Conservation (phyloP, 495 filamentous ascomycete genomes). For the Daldinia concentrica region DNA sequence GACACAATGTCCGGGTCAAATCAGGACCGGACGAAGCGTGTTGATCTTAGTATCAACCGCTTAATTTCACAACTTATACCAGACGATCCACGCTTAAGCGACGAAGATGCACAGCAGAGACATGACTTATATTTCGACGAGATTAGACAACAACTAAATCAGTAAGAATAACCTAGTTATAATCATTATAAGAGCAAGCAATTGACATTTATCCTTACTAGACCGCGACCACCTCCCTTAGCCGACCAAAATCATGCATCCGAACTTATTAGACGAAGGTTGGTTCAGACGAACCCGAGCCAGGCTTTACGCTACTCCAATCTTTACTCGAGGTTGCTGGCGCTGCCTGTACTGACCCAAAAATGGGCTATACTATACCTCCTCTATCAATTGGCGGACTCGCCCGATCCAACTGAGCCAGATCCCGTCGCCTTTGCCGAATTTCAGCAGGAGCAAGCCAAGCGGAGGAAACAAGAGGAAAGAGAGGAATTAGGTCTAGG, state of each 20-base stretch:
- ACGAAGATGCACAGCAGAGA: conserved; percentile 59
- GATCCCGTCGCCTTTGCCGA: conserved; percentile 48
- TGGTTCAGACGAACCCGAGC: conserved; percentile 81
- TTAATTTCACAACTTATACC: conserved; percentile 65
- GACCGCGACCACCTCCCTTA: conserved; percentile 46
- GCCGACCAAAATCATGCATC: conserved; percentile 87
- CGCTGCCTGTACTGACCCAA: conserved; percentile 88
- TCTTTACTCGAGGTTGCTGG: conserved; percentile 84
- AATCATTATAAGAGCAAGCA: background rate
- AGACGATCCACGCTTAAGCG: conserved; percentile 58
- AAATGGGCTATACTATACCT: conserved; percentile 98
- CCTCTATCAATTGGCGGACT: conserved; percentile 80
- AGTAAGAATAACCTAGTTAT: conserved; percentile 48
- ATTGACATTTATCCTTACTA: conserved; percentile 34
- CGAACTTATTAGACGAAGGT: conserved; percentile 87
- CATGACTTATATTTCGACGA: conserved; percentile 62
- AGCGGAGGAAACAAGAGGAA: conserved; percentile 34
- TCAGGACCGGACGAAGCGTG: conserved; percentile 46
- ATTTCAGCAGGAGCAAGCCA: conserved; percentile 45
- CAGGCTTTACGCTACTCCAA: conserved; percentile 89
- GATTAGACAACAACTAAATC: conserved; percentile 58
- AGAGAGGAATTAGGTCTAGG: conserved; percentile 38
- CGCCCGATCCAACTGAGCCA: conserved; percentile 60
- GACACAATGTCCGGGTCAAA: conserved; percentile 47
- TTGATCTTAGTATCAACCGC: conserved; percentile 62